phyloP scores from a whole-genome alignment of 352 stramenopile species.

The Elongisporangium prolatum region DNA sequence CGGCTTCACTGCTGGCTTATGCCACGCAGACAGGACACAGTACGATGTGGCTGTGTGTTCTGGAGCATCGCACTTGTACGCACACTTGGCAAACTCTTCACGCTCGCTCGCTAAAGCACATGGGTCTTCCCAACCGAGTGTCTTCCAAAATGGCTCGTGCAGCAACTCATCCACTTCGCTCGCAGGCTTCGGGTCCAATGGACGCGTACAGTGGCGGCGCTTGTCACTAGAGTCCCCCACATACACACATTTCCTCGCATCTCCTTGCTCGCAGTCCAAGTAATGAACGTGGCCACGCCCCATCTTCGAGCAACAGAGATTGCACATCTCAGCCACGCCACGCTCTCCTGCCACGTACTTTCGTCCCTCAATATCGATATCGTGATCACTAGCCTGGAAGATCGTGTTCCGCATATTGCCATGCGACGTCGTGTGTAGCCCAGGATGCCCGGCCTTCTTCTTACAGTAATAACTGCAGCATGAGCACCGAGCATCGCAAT shows the following conservation, averaged over 20 bases:
- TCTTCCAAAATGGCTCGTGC: conserved; percentile 75
- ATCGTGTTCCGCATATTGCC: conserved; percentile 82
- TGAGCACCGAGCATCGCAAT: conserved; percentile 61
- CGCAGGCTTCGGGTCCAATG: conserved; percentile 42
- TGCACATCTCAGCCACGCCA: conserved; percentile 77
- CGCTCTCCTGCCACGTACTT: conserved; percentile 66
- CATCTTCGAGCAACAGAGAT: conserved; percentile 78
- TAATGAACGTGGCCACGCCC: conserved; percentile 72
- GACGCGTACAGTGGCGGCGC: conserved; percentile 55
- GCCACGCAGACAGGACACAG: conserved; percentile 67
- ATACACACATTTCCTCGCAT: conserved; percentile 43
- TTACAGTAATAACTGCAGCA: conserved; percentile 78
- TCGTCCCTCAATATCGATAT: conserved; percentile 67
- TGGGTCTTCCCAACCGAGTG: conserved; percentile 68
- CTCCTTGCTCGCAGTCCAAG: conserved; percentile 48
- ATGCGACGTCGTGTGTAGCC: conserved; percentile 55
- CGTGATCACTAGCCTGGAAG: conserved; percentile 47
- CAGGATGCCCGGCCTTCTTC: conserved; percentile 47
- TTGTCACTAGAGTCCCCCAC: conserved; percentile 35
- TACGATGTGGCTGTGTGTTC: conserved; percentile 62
- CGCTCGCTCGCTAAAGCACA: conserved; percentile 49
- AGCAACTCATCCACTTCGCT: conserved; percentile 65
- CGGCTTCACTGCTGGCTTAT: conserved; percentile 26
- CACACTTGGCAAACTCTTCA: conserved; percentile 64
- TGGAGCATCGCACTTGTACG: conserved; percentile 58